Base-by-base conservation (phyloP, 495 filamentous ascomycete species). In the Cudoniella acicularis region DNA sequence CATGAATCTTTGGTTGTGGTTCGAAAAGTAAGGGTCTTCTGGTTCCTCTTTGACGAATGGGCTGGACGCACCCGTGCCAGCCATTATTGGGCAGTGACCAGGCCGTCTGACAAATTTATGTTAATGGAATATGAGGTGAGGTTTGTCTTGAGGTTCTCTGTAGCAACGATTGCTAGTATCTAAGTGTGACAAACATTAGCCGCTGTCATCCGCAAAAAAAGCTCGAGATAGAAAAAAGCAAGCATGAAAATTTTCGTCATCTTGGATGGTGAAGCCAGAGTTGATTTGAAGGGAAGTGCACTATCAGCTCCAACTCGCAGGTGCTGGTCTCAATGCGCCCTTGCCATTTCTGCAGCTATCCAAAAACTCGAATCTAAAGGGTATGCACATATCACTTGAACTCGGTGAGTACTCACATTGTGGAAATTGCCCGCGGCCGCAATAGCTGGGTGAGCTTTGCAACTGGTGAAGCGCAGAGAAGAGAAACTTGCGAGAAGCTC, bases 21-120 rank as follows among this genome's bases (percentile, higher is more conserved):
- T 71, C 64, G 78, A 72, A 70, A 77, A 85, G 64, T 72, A 74
- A 63, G 80, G 79, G 62, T 90, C 86, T 73, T 89, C 81, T 54
- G 86, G 83, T 73, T 92, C 88, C 72, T 85, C 80, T 73, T 92
- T 92, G 72, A 92, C 90, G 71, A 81, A 91, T 53, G 87, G 83
- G 68, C 80, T 79, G 41, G 80, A 79, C 42, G 73, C 55, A 27
- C 67, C 67, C 52, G 64, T 69, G 49, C 64, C 63, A 55, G 67
- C 64, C 67, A 69, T 69, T 24, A 50, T 64, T 24, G 56, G 40
- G 64, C 51, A 25, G 55, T 57, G 51, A 51, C 22, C 46, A 64
- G 48, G 18, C 25, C 45, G 26, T 49, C 54, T 63, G 24, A 48
- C 30, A 26, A n/a, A 8, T 45, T 60, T 58, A 52, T 50, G 53